Base-by-base conservation (phyloP, 2,329 filamentous ascomycete genomes). In the Exophiala mesophila region DNA sequence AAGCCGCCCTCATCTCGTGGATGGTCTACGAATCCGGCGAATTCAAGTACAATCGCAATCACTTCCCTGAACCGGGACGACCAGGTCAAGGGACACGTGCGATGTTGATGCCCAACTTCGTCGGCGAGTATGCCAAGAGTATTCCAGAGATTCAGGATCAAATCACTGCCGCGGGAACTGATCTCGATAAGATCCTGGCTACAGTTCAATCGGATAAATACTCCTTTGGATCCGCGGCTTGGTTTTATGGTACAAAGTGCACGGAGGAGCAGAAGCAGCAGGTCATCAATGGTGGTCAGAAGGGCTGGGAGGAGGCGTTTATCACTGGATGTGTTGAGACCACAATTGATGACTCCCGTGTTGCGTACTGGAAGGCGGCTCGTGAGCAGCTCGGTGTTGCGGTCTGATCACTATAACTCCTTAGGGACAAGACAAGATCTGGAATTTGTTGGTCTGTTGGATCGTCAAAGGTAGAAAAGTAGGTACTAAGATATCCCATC, bases 61-160 rank as follows among this genome's bases (percentile, higher is more conserved):
- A 79, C 55, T 74, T 62, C 66, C 52, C 52, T 2, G 47, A 41
- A 2, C 74, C 74, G 0, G 62, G 59, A 12, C 30, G 65, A 0
- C 72, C 81, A 0, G 85, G 85, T 6, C 83, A 89, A 61, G 85
- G 85, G 17, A 88, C 85, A 0, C 66, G 77, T 3, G 80, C 80
- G 58, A 83, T 84, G 80, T 76, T 82, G 61, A 72, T 68, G 39
- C 66, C 76, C 0, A 55, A 62, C 1, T 80, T 66, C 60, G 78
- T 82, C 54, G 49, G 67, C 1, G 54, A 70, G 53, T 83, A 83
- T 52, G 78, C 77, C 4, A 39, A 55, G 1, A 68, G 65, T 0
- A 63, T 75, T 3, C 63, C 67, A 0, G 69, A 59, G 1, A 50
- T 82, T 2, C 57, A 60, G 3, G 54, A 60, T 1, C 46, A 65